Evolutionary conservation across 768 basidiomycete species (phyloP).

Genomic region (Tylopilus cervinicoccineus): DNA sequence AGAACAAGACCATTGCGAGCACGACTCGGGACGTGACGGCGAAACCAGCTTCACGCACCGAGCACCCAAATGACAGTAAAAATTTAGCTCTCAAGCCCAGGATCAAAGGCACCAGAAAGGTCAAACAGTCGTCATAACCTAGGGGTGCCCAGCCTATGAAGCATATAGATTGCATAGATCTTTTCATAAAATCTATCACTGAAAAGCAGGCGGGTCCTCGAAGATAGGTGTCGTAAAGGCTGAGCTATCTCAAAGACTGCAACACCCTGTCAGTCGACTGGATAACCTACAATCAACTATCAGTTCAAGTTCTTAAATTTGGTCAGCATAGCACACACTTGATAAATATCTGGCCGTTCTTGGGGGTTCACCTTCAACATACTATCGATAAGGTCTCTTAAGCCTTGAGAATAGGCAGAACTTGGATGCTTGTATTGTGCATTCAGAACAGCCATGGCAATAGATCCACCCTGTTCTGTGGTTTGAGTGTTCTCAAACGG

Average conservation of each 20-base stretch:
- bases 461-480: slow-evolving; percentile 91
- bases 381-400: slow-evolving; percentile 76
- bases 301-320: slow-evolving; percentile 1
- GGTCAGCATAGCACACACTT: slow-evolving; percentile 44
- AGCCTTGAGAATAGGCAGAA: slow-evolving; percentile 81
- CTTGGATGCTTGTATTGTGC: slow-evolving; percentile 89
- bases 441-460: slow-evolving; percentile 95
- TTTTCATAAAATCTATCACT: slow-evolving; percentile 5
- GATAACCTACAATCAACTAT: slow-evolving; percentile 51
- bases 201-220: slow-evolving; percentile 1
- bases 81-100: slow-evolving; percentile 1
- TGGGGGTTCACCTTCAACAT: slow-evolving; percentile 82
- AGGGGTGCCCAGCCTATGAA: background rate
- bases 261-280: slow-evolving; percentile 60
- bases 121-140: slow-evolving; percentile 3
- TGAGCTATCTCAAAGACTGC: slow-evolving; percentile 47
- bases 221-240: background rate
- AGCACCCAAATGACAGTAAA: background rate
- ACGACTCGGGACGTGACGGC: background rate
- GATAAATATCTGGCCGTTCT: slow-evolving; percentile 80
- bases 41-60: slow-evolving; percentile 3
- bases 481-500: slow-evolving; percentile 93
- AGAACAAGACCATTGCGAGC: background rate
- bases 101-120: slow-evolving; percentile 1
- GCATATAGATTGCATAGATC: slow-evolving; percentile 10